Evolutionary conservation across 78 protist species (phyloP).

Genomic region (Pigoraptor vietnamica): DNA sequence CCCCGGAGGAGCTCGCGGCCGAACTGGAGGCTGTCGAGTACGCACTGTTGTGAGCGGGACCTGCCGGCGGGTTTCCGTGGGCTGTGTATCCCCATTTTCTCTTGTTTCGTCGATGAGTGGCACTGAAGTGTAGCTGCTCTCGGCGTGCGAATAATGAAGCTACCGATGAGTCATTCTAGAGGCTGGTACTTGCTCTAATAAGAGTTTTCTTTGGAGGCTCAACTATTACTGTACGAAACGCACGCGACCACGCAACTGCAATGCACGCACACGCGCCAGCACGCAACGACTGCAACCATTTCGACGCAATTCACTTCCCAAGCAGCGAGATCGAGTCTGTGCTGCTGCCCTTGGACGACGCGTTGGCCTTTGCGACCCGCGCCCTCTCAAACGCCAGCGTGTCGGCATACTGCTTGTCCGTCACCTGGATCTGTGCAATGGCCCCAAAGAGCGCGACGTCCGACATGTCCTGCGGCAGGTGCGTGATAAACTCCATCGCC

Average conservation of each 20-base stretch:
- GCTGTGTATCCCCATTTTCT: no score
- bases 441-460: not conserved
- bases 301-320: not conserved
- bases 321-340: not conserved
- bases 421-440: not conserved
- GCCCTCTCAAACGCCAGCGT: not conserved
- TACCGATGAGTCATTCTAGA: no score
- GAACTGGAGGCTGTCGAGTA: not conserved
- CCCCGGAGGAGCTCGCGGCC: not conserved
- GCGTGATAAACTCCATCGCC: not conserved
- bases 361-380: not conserved
- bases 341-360: not conserved
- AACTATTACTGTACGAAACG: not conserved
- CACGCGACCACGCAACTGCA: not conserved
- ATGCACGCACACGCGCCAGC: not conserved
- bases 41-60: not conserved
- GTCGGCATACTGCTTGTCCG: not conserved
- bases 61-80: no score
- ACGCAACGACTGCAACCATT: not conserved
- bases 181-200: not conserved
- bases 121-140: no score
- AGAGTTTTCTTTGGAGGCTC: not conserved
- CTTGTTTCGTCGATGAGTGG: no score
- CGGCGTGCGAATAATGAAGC: no score
- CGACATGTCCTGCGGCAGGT: conserved; percentile 2